Evolutionary conservation across 345 rosid species (phyloP), one percentile per base, ranked within the genome.

Genomic region (Moringa oleifera): DNA sequence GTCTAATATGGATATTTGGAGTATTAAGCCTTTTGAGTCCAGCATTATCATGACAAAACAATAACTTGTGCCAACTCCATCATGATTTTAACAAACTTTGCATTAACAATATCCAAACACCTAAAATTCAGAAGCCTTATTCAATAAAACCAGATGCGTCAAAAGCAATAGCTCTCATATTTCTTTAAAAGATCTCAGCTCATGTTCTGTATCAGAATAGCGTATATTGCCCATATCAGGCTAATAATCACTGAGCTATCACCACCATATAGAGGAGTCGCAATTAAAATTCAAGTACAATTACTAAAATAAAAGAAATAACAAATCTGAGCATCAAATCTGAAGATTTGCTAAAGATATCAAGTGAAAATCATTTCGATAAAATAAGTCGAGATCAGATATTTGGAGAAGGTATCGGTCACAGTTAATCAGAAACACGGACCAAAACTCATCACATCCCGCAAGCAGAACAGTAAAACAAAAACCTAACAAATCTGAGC

Each of bases 341-440:
- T n/a, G n/a, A n/a, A n/a, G n/a, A n/a, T n/a, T n/a, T n/a, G n/a
- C n/a, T n/a, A n/a, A n/a, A n/a, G n/a, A n/a, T n/a, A n/a, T n/a
- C n/a, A n/a, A n/a, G n/a, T n/a, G n/a, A n/a, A n/a, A n/a, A n/a
- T n/a, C n/a, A n/a, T n/a, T n/a, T n/a, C n/a, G n/a, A n/a, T n/a
- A n/a, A n/a, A n/a, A n/a, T n/a, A n/a, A n/a, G n/a, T n/a, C 8
- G 73, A 73, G 77, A 73, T 73, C 77, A 73, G 77, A 73, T 69
- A 51, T 73, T 68, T 72, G 73, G 0, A 1, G 41, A 8, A 28
- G 57, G 6, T 67, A 19, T 67, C 75, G 23, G 66, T 75, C 79
- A 75, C 58, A 67, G 58, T 63, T 41, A 41, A 58, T 75, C 79
- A 24, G 79, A 75, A 75, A 75, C 79, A 75, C 75, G 79, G 79